A percentile compares a stretch with the other conserved stretches of the same genome.
phyloP scores from a whole-genome alignment of 2,329 filamentous ascomycete genomes.

The Amylocarpus encephaloides region DNA sequence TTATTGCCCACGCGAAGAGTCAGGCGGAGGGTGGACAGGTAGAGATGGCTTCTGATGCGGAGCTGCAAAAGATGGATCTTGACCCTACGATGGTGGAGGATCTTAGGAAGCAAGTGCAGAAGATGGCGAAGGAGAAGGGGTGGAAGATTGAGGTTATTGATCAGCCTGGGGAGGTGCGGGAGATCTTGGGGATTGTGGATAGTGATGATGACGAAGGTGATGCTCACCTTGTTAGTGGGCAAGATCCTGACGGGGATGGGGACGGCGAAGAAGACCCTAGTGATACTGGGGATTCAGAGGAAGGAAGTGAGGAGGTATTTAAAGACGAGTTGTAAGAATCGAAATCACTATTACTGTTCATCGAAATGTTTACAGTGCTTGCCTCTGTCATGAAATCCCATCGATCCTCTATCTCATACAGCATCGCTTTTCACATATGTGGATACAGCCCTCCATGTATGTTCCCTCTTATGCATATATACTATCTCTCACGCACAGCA shows the following conservation, averaged over 20 bases:
- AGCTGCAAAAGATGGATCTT: constrained; percentile 58
- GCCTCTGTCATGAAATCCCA: too few relatives aligned
- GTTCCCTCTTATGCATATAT: too few relatives aligned
- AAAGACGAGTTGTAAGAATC: constrained; percentile 44
- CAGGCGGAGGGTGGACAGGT: constrained; percentile 27
- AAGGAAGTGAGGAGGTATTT: constrained; percentile 46
- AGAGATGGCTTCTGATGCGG: constrained; percentile 49
- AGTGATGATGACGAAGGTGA: constrained; percentile 46
- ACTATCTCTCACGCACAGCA: too few relatives aligned
- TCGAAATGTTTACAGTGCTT: too few relatives aligned
- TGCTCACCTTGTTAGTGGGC: neutral
- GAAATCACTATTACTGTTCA: too few relatives aligned
- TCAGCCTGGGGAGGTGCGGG: constrained; percentile 49
- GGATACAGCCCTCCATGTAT: too few relatives aligned
- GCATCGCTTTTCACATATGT: too few relatives aligned
- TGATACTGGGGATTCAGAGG: constrained; percentile 31
- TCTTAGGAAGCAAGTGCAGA: constrained; percentile 61
- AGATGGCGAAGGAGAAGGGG: constrained; percentile 60
- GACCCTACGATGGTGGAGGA: constrained; percentile 58
- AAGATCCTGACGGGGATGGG: constrained; percentile 33
- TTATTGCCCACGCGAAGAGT: constrained; percentile 24
- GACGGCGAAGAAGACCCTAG: constrained; percentile 38
- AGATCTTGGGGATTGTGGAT: constrained; percentile 66
- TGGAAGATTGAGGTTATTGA: constrained; percentile 82
- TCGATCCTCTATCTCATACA: too few relatives aligned